Conservation (phyloP, 2,329 filamentous ascomycete genomes). For the Scedosporium aurantiacum region DNA sequence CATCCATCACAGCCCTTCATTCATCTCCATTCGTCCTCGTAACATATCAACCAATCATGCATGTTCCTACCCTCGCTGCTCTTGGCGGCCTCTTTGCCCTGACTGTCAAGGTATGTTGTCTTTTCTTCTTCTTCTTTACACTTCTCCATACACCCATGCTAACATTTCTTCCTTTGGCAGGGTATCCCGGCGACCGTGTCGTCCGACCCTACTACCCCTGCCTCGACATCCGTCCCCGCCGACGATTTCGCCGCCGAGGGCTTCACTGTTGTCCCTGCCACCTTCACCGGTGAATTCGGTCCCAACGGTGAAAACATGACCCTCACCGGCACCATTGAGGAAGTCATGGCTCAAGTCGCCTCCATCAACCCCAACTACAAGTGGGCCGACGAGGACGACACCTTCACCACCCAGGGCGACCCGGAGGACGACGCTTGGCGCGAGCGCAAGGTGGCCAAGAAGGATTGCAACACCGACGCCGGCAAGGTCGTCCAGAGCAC, state of each 20-base stretch:
- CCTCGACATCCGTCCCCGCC: not conserved
- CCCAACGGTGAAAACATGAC: not conserved
- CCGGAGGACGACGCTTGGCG: not conserved
- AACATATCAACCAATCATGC: not conserved
- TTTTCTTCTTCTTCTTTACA: not conserved
- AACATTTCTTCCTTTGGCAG: too few relatives aligned
- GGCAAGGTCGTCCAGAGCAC: not conserved
- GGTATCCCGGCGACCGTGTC: not conserved
- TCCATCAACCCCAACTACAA: not conserved
- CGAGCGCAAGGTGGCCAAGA: not conserved
- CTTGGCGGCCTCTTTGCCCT: not conserved
- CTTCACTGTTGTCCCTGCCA: not conserved
- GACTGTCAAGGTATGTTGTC: not conserved
- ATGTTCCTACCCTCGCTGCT: not conserved
- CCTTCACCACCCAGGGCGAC: not conserved
- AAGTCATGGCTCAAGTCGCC: not conserved
- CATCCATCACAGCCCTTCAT: not conserved
- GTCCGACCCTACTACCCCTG: not conserved
- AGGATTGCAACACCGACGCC: not conserved
- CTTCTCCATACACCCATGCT: not conserved
- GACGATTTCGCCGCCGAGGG: not conserved
- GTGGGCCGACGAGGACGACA: not conserved
- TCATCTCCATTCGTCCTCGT: too few relatives aligned
- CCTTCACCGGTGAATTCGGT: not conserved
- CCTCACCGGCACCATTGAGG: slow-evolving; percentile 1